phyloP scores from a whole-genome alignment of 192 early-diverging fungal species.

The Mortierella claussenii region DNA sequence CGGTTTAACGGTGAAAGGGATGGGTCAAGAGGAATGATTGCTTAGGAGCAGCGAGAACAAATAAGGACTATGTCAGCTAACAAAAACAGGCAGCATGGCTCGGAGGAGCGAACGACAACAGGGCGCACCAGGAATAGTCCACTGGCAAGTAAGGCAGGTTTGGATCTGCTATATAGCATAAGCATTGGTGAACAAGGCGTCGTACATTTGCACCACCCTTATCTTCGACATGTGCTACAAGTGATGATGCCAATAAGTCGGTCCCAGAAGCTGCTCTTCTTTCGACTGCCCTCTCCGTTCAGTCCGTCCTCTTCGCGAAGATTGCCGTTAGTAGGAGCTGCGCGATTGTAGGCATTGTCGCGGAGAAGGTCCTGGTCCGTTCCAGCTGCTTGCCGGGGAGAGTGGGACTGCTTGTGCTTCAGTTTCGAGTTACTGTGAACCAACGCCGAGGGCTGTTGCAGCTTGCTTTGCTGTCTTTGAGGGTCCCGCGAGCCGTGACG shows the following conservation, averaged over 20 bases:
- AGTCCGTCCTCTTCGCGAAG: constrained; percentile 24
- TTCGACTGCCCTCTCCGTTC: constrained; percentile 37
- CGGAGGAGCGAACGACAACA: too few species aligned
- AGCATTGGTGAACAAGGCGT: background rate
- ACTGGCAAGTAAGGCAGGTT: too few species aligned
- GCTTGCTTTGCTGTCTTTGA: constrained; percentile 28
- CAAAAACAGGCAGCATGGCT: too few species aligned
- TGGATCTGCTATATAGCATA: too few species aligned
- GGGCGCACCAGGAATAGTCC: too few species aligned
- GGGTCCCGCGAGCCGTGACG: constrained; percentile 19
- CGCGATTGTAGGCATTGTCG: constrained; percentile 41
- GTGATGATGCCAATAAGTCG: constrained; percentile 57
- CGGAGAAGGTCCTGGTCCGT: constrained; percentile 46
- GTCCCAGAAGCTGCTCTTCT: constrained; percentile 54
- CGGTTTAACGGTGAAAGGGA: too few species aligned
- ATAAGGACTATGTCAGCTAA: too few species aligned
- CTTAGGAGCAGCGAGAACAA: too few species aligned
- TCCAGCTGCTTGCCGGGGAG: constrained; percentile 11
- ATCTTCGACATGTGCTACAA: constrained; percentile 55
- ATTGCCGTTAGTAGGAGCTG: constrained; percentile 33
- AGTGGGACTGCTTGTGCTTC: constrained; percentile 46
- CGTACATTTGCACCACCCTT: background rate
- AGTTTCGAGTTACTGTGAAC: constrained; percentile 48
- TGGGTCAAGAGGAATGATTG: too few species aligned
- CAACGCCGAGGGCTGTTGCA: constrained; percentile 39